A percentile compares a stretch with the other conserved stretches of the same genome.
Conservation (phyloP, 345 rosid species). For the Clausena lansium region DNA sequence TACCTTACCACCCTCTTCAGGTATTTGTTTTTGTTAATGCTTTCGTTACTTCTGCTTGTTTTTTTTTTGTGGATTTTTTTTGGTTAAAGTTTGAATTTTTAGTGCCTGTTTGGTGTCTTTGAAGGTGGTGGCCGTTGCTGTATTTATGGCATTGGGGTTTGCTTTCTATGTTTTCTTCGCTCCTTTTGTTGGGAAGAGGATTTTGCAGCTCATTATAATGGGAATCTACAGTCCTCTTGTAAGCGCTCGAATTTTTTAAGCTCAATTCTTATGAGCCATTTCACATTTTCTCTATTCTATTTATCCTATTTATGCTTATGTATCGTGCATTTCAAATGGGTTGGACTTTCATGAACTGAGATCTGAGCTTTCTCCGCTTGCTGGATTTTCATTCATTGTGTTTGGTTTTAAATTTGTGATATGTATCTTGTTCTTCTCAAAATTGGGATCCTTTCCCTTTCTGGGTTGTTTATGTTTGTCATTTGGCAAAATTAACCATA, state of each 20-base stretch:
- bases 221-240: constrained; percentile 98
- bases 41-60: background rate
- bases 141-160: constrained; percentile 93
- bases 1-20: constrained; percentile 99
- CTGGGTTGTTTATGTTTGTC: constrained; percentile 10
- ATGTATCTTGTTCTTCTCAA: constrained; percentile 1
- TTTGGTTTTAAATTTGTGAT: constrained; percentile 2
- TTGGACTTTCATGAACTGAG: constrained; percentile 28
- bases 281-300: background rate
- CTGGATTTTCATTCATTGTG: constrained; percentile 19
- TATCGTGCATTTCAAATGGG: background rate
- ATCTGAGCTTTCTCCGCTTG: constrained; percentile 37
- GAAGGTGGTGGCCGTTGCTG: constrained; percentile 99
- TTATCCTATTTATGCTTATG: background rate
- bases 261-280: background rate
- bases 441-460: constrained; percentile 21
- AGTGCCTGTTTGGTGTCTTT: constrained; percentile 19
- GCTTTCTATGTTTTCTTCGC: constrained; percentile 99
- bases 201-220: constrained; percentile 67
- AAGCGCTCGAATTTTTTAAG: constrained; percentile 25
- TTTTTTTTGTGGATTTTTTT: background rate
- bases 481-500: constrained; percentile 10
- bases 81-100: constrained; percentile 24
- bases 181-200: constrained; percentile 90
- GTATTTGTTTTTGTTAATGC: constrained; percentile 26